Evolutionary conservation across 495 filamentous ascomycete species (phyloP).

Genomic region (Acidomyces sp.): DNA sequence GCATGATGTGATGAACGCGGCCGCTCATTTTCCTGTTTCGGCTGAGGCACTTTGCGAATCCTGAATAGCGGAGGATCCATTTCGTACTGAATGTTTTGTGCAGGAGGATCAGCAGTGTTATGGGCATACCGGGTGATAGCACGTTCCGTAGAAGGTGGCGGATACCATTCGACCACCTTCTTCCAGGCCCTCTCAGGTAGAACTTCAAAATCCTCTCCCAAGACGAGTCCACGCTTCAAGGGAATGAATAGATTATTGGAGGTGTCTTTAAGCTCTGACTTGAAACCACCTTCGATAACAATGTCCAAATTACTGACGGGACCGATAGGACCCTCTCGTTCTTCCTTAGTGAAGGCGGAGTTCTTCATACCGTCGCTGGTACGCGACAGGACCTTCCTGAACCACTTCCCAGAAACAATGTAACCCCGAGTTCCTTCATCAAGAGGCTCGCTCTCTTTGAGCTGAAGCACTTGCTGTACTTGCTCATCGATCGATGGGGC

Average conservation of each 20-base stretch:
- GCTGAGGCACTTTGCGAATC: constrained; percentile 52
- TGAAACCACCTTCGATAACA: constrained; percentile 17
- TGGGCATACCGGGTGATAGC: constrained; percentile 60
- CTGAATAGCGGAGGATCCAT: constrained; percentile 76
- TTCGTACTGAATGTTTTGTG: constrained; percentile 62
- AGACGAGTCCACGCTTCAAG: constrained; percentile 54
- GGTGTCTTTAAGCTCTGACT: constrained; percentile 33
- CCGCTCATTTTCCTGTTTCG: constrained; percentile 1
- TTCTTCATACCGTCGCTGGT: constrained; percentile 41
- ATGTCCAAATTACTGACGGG: constrained; percentile 72
- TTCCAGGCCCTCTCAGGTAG: constrained; percentile 73
- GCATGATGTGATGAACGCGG: neutral
- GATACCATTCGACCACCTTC: constrained; percentile 68
- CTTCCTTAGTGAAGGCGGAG: constrained; percentile 44
- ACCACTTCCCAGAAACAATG: constrained; percentile 67
- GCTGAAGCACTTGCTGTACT: constrained; percentile 29
- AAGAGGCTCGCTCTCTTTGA: constrained; percentile 21
- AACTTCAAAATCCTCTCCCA: constrained; percentile 58
- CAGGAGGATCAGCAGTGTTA: constrained; percentile 46
- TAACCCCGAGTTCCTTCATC: constrained; percentile 62
- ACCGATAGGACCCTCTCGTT: constrained; percentile 52
- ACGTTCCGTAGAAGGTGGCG: constrained; percentile 52
- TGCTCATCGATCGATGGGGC: constrained; percentile 59
- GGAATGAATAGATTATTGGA: constrained; percentile 55
- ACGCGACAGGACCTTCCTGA: constrained; percentile 58